Evolutionary conservation across 768 basidiomycete genomes (phyloP).

Genomic region (Tubosaeta sp.): DNA sequence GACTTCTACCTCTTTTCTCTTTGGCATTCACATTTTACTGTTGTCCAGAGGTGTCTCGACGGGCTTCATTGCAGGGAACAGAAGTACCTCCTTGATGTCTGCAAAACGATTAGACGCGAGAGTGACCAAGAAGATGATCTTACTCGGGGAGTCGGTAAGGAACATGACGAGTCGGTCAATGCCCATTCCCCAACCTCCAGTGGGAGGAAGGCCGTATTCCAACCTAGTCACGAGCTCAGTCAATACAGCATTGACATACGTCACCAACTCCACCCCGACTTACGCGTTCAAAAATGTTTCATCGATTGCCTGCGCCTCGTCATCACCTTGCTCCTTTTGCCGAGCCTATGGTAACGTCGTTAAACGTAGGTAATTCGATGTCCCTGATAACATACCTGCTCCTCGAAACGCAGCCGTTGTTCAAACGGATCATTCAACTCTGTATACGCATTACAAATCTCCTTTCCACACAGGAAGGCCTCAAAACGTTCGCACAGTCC

Average conservation of each 20-base stretch:
- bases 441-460: slow-evolving; percentile 98
- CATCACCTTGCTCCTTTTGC: slow-evolving; percentile 97
- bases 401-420: slow-evolving; percentile 93
- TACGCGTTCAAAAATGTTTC: slow-evolving; percentile 95
- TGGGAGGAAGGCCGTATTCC: slow-evolving; percentile 96
- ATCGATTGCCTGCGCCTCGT: slow-evolving; percentile 96
- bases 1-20: slow-evolving; percentile 11
- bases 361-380: neutral
- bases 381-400: slow-evolving; percentile 53
- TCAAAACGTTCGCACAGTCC: slow-evolving; percentile 99
- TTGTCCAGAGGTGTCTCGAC: slow-evolving; percentile 41
- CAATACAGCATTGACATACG: neutral
- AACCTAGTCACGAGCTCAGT: slow-evolving; percentile 45
- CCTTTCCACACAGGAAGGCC: slow-evolving; percentile 96
- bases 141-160: slow-evolving; percentile 93
- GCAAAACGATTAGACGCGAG: slow-evolving; percentile 5
- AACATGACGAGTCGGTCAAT: slow-evolving; percentile 98
- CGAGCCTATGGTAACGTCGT: slow-evolving; percentile 41
- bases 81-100: slow-evolving; percentile 96
- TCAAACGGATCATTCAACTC: slow-evolving; percentile 99
- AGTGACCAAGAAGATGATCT: slow-evolving; percentile 18
- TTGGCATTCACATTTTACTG: slow-evolving; percentile 10
- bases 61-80: slow-evolving; percentile 98
- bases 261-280: slow-evolving; percentile 26
- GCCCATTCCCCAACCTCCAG: slow-evolving; percentile 96